phyloP scores from a whole-genome alignment of 2,329 filamentous ascomycete genomes.

The Pyrenochaeta sp. region DNA sequence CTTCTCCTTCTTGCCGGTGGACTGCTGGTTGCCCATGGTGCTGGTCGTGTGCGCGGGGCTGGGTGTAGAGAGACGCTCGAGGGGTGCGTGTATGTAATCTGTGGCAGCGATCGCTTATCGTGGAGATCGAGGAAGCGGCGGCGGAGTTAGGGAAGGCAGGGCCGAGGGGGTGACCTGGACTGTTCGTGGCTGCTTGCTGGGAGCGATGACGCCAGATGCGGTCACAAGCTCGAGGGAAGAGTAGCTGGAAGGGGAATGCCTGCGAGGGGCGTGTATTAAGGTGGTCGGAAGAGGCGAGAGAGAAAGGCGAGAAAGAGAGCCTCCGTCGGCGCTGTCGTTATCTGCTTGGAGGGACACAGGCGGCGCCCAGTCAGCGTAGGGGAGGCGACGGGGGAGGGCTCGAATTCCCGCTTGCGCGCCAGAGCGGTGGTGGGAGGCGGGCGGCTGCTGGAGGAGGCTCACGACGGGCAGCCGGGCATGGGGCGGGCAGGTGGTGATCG shows the following conservation, averaged over 20 bases:
- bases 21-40: constrained; percentile 79
- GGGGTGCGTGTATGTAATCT: constrained; percentile 16
- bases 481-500: constrained; percentile 15
- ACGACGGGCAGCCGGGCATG: constrained; percentile 27
- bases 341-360: constrained; percentile 42
- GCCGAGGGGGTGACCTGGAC: constrained; percentile 16
- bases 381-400: constrained; percentile 44
- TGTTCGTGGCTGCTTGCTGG: constrained; percentile 23
- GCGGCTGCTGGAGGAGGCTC: constrained; percentile 20
- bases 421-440: constrained; percentile 41
- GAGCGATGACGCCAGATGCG: constrained; percentile 25
- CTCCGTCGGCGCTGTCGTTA: constrained; percentile 51
- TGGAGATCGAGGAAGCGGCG: constrained; percentile 21
- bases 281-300: constrained; percentile 54
- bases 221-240: constrained; percentile 13
- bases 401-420: constrained; percentile 47
- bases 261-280: constrained; percentile 43
- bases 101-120: constrained; percentile 2
- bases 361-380: constrained; percentile 34
- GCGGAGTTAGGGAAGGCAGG: constrained; percentile 22
- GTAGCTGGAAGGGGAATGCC: constrained; percentile 12
- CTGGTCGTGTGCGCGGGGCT: constrained; percentile 42
- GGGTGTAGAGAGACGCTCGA: constrained; percentile 10
- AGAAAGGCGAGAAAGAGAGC: constrained; percentile 55
- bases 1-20: constrained; percentile 62